phyloP scores from a whole-genome alignment of 495 filamentous ascomycete genomes.

The Tuber microsphaerosporum region DNA sequence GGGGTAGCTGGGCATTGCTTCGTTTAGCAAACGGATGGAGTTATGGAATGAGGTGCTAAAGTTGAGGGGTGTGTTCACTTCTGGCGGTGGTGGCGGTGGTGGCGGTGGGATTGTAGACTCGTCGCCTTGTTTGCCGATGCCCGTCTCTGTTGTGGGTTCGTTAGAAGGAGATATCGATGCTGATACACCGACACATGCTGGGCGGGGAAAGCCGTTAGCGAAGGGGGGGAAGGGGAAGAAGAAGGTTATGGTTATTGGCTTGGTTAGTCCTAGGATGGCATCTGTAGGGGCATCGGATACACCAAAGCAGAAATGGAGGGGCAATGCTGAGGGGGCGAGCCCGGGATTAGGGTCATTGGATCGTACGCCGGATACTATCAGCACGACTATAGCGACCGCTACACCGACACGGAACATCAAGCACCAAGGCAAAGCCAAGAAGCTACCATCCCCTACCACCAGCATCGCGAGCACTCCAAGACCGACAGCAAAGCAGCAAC shows the following conservation, averaged over 20 bases:
- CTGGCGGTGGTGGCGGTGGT: background rate
- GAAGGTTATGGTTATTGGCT: background rate
- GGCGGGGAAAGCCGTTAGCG: background rate
- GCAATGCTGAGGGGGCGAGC: background rate
- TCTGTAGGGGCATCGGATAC: background rate
- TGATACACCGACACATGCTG: background rate
- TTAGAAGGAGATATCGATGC: background rate
- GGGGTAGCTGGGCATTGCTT: conserved; percentile 7
- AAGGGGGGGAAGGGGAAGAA: conserved; percentile 1
- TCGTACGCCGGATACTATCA: background rate
- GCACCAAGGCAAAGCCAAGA: background rate
- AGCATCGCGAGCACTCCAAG: background rate
- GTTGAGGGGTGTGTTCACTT: conserved; percentile 4
- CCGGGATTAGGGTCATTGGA: background rate
- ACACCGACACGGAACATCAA: background rate
- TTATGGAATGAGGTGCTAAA: conserved; percentile 19
- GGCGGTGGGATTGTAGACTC: background rate
- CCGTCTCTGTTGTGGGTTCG: background rate
- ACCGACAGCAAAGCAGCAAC: background rate
- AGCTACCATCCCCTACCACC: background rate
- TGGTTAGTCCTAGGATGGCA: background rate
- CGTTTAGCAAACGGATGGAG: conserved; percentile 21
- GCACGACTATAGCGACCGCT: background rate
- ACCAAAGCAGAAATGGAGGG: background rate
- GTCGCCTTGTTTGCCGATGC: conserved; percentile 1